Base-by-base conservation (phyloP, 345 rosid species). In the Hibiscus mutabilis region DNA sequence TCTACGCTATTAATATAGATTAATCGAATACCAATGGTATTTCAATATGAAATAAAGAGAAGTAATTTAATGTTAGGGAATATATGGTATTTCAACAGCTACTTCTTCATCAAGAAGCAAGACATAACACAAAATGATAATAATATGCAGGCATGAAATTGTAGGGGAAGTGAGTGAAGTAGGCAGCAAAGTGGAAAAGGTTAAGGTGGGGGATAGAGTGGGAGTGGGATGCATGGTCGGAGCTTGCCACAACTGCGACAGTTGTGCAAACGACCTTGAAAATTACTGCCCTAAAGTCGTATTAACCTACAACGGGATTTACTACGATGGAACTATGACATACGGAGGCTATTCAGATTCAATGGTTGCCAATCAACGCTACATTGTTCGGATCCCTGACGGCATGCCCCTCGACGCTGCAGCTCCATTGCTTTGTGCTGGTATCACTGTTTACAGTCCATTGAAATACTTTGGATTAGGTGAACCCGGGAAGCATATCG, bases 361-460 rank as follows among this genome's bases (percentile, higher is more conserved):
- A 37, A 87, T 87, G 81, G 85, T 87, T 0, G 83, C 81, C 0
- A 79, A 87, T 10, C 82, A 89, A 47, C 89, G 78, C 31, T 91
- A 82, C 70, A 71, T 88, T 1, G 73, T 88, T 22, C 73, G 74
- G 14, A 76, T 91, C 55, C 94, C 92, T 0, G 82, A 84, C 10
- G 81, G 69, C 46, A 61, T 88, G 66, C 81, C 88, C 14, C 84
- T 88, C 3, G 91, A 86, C 3, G 72, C 82, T 2, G 80, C 73
- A 6, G 97, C 94, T 0, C 94, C 93, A 3, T 75, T 90, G 37
- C 85, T 90, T 1, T 90, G 96, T 59, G 91, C 88, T 5, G 96
- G 93, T 16, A 86, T 88, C 72, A 88, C 90, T 0, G 86, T 90
- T 21, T 88, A 88, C 19, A 88, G 91, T 73, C 89, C 97, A 0